phyloP scores from a whole-genome alignment of 306 rosid species.

The Quercus ilex region DNA sequence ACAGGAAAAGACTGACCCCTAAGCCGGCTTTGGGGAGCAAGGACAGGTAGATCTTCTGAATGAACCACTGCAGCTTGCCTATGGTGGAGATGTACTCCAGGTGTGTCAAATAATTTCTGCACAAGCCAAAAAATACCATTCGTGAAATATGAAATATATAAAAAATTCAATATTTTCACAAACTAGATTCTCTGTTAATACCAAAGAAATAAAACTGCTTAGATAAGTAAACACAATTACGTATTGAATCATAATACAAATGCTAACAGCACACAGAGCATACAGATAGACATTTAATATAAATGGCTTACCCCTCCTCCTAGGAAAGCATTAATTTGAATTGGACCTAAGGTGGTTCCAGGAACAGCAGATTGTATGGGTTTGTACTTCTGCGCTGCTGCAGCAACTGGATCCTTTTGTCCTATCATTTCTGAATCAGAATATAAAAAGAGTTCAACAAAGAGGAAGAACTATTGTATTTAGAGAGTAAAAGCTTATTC shows the following conservation, averaged over 20 bases:
- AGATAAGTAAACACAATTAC: background rate
- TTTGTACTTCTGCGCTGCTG: slow-evolving; percentile 85
- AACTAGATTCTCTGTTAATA: background rate
- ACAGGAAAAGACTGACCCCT: slow-evolving; percentile 77
- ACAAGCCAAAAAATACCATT: background rate
- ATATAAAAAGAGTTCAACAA: slow-evolving; percentile 19
- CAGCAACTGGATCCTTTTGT: slow-evolving; percentile 81
- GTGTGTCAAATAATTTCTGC: slow-evolving; percentile 87
- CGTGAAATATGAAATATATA: background rate
- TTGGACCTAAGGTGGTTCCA: slow-evolving; percentile 97
- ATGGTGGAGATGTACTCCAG: slow-evolving; percentile 98
- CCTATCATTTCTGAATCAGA: slow-evolving; percentile 65
- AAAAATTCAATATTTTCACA: background rate
- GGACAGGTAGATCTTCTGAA: slow-evolving; percentile 76
- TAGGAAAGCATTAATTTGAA: slow-evolving; percentile 82
- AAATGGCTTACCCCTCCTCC: slow-evolving; percentile 85
- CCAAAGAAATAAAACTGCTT: background rate
- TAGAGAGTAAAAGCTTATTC: slow-evolving; percentile 7
- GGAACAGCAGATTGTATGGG: slow-evolving; percentile 99
- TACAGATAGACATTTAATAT: background rate
- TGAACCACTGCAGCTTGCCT: slow-evolving; percentile 89
- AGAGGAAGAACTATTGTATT: slow-evolving; percentile 3
- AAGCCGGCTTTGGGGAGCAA: slow-evolving; percentile 91
- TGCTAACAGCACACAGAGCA: background rate
- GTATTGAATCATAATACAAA: background rate